phyloP scores from a whole-genome alignment of 225 moss, liverwort and hornwort species.

The Ulota crispa region DNA sequence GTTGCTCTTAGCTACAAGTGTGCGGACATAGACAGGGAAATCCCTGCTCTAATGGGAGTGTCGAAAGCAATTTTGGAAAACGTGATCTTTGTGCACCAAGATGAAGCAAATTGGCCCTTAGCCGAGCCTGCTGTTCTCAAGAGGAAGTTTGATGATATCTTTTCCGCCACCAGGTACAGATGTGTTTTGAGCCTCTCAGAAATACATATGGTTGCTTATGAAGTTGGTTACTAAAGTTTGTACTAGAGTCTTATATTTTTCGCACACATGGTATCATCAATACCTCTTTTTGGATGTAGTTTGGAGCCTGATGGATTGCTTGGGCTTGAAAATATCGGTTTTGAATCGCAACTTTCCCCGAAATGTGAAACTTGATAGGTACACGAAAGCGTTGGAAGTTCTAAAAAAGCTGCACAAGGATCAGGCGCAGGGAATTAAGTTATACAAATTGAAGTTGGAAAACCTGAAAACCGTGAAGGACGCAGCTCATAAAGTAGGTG shows the following conservation, averaged over 20 bases:
- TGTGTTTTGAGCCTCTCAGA: conserved; percentile 22
- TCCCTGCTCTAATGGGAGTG: conserved; percentile 98
- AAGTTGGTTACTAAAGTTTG: conserved; percentile 4
- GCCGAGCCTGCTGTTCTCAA: conserved; percentile 91
- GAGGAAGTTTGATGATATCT: conserved; percentile 99
- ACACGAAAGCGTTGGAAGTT: conserved; percentile 96
- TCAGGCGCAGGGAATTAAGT: conserved; percentile 93
- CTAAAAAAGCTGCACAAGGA: conserved; percentile 98
- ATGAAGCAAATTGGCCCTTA: conserved; percentile 99
- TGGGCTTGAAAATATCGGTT: conserved; percentile 1
- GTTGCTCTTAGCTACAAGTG: conserved; percentile 98
- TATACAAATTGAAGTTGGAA: conserved; percentile 91
- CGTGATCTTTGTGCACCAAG: conserved; percentile 98
- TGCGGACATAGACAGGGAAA: conserved; percentile 98
- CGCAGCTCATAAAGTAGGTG: conserved; percentile 80
- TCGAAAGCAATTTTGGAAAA: conserved; percentile 98
- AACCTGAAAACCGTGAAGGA: conserved; percentile 94
- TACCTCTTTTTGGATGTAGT: neutral
- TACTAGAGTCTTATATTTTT: neutral
- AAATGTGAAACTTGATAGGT: conserved; percentile 49
- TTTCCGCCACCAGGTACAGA: conserved; percentile 97
- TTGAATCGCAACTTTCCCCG: conserved; percentile 18
- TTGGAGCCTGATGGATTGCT: conserved; percentile 23
- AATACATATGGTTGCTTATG: conserved; percentile 5
- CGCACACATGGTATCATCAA: neutral